Evolutionary conservation across 768 basidiomycete species (phyloP), one percentile per base, ranked within the genome.

Genomic region (Naganishia kalamii): DNA sequence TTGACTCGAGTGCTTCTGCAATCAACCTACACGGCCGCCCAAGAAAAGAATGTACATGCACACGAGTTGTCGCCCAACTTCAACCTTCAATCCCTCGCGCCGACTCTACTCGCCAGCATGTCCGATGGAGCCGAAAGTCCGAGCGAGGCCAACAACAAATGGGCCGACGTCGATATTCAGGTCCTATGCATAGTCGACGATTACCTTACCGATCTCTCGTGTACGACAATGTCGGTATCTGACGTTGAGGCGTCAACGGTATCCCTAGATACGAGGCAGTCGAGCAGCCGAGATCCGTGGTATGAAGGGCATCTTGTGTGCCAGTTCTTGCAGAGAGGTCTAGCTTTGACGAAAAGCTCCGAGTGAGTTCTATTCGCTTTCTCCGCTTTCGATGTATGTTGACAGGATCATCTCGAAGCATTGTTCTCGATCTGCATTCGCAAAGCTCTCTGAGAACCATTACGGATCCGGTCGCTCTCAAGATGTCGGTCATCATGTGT

Each of bases 171-270:
- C 11, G 78, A 79, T 48, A 60, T 63, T 17, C 73, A 75, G 25
- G 69, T 79, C 10, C 65, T 79, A 5, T 59, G 57, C 5, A 51
- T 79, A 8, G 64, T 79, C n/a, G 72, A 74, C 49, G 74, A 75
- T 41, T 69, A 74, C 62, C 62, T 75, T 12, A 60, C 68, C n/a
- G 60, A 62, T 12, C 33, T 72, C 12, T 29, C 60, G 60, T 65
- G n/a, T 35, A 60, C 57, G n/a, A 37, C 59, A 23, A 27, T 66
- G 25, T 25, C 52, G 17, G 51, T 60, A 29, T 46, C 46, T 29
- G 43, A 54, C 15, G 4, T 67, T n/a, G 44, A 52, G 11, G 33
- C 33, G 21, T 57, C 65, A 23, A 59, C 46, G 62, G 65, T 13
- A 30, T 66, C 50, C 49, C 21, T 64, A 48, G 66, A 52, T 35